Evolutionary conservation across 1,139 yeast genomes (phyloP), one percentile per base, ranked within the genome.

Genomic region (Spencermartinsiella ligniputridi): DNA sequence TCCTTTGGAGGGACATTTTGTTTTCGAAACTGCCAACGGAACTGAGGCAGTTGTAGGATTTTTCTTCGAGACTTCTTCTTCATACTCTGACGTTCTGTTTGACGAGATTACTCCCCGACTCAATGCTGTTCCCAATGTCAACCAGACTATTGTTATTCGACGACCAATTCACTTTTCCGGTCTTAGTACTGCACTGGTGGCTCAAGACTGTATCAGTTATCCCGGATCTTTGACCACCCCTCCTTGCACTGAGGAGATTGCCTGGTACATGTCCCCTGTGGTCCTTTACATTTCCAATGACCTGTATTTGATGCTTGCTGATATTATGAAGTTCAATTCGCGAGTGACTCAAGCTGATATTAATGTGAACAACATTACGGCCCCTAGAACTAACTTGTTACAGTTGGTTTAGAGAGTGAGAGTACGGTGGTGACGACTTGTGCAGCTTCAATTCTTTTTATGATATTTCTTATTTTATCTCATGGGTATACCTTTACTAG

Each of bases 171-270:
- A 15, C 13, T 42, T 42, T 22, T 13, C 29, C 9, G 38, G 29
- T 16, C 16, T 35, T 8, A 35, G 21, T 16, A 20, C 17, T 9
- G 30, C 33, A 24, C 19, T 15, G 17, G n/a, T 42, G n/a, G 39
- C 39, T 41, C 9, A 22, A 8, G n/a, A 27, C 32, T 8, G 13
- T 27, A 27, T 15, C n/a, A 27, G 15, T n/a, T 42, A 42, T 34
- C 17, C 38, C n/a, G 45, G 45, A 2, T 42, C 45, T 3, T 20
- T 42, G 22, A 42, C 45, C 9, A 42, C 45, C 9, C 45, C 45
- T 12, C 45, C 45, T 21, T 42, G 45, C 42, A 42, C 39, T 17
- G 45, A 42, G 35, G 29, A 40, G 13, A 37, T 42, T 29, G 22
- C 30, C 30, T 42, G 45, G 45, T 27, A 8, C 15, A 27, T 27